Conservation (phyloP, 2,329 filamentous ascomycete genomes). For the Pseudogymnoascus sp. region DNA sequence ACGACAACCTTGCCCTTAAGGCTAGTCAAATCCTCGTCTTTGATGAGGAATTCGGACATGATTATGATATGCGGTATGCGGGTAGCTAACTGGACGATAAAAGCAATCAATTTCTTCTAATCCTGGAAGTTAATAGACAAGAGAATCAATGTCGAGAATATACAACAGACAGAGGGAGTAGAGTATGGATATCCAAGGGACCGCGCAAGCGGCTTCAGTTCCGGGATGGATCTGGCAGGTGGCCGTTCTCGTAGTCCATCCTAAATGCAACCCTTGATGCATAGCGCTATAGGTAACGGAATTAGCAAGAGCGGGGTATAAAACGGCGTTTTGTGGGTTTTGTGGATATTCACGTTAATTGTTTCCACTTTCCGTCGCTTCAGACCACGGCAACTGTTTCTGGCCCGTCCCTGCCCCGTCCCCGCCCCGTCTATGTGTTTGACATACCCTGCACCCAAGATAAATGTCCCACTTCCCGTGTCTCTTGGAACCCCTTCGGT, state of each 20-base stretch:
- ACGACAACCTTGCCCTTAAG: conserved; percentile 44
- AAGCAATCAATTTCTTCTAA: conserved; percentile 9
- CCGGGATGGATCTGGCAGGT: conserved; percentile 15
- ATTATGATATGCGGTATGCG: conserved; percentile 13
- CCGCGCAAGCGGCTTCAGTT: neutral
- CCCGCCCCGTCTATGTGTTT: neutral
- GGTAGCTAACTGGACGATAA: neutral
- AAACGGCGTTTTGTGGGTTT: conserved; percentile 8
- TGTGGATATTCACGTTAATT: neutral
- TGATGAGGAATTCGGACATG: conserved; percentile 39
- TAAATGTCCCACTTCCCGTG: neutral
- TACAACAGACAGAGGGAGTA: neutral
- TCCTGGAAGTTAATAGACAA: conserved; percentile 10
- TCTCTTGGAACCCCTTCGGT: neutral
- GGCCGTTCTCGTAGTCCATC: conserved; percentile 17
- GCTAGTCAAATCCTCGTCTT: conserved; percentile 34
- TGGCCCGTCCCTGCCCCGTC: neutral
- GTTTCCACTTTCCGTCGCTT: neutral
- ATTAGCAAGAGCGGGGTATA: neutral
- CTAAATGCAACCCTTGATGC: neutral
- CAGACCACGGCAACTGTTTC: neutral
- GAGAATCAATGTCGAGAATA: neutral
- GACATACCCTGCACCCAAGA: neutral
- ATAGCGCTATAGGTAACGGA: neutral
- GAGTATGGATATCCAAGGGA: conserved; percentile 3